Percentiles rank a stretch among this genome's conserved stretches.
These are phyloP conservation scores for Funneliformis mosseae DNA, from an alignment of 192 early-diverging fungal genomes.

Conservation along the genomic window DNA sequence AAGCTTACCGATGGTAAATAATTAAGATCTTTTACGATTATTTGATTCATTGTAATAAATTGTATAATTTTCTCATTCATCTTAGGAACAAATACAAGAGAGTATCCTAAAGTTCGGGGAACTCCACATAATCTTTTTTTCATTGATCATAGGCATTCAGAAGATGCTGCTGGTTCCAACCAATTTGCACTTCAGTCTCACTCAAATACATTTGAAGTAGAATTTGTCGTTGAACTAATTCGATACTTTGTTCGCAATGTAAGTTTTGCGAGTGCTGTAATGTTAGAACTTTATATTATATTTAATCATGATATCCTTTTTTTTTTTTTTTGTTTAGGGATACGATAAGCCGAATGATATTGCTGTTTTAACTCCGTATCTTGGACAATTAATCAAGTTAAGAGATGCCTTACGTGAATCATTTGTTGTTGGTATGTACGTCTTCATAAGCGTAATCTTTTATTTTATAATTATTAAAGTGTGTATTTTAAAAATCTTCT, in stretches of 20 bases:
- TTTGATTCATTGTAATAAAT: not conserved
- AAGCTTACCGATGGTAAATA: slow-evolving; percentile 43
- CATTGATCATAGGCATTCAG: slow-evolving; percentile 49
- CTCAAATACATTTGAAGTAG: slow-evolving; percentile 51
- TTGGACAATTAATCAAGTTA: slow-evolving; percentile 52
- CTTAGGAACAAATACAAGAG: not conserved
- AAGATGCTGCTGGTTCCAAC: slow-evolving; percentile 39
- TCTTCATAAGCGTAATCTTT: not conserved
- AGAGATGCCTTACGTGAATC: slow-evolving; percentile 36
- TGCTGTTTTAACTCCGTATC: slow-evolving; percentile 57
- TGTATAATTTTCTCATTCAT: not conserved
- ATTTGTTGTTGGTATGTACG: slow-evolving; percentile 44
- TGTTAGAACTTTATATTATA: not conserved
- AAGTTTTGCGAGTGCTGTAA: not conserved
- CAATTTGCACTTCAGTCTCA: slow-evolving; percentile 50
- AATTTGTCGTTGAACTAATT: slow-evolving; percentile 48
- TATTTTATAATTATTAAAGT: slow-evolving; percentile 31
- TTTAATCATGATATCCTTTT: not conserved
- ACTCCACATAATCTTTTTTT: slow-evolving; percentile 52
- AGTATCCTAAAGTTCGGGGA: slow-evolving; percentile 46
- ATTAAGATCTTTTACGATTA: not conserved
- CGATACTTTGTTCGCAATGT: slow-evolving; percentile 49
- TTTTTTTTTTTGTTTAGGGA: slow-evolving; percentile 30
- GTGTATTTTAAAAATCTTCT: not conserved
- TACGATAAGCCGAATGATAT: slow-evolving; percentile 51